These are phyloP conservation scores for Phytophthora sojae DNA, from an alignment of 352 stramenopile genomes.

Conservation along the genomic window DNA sequence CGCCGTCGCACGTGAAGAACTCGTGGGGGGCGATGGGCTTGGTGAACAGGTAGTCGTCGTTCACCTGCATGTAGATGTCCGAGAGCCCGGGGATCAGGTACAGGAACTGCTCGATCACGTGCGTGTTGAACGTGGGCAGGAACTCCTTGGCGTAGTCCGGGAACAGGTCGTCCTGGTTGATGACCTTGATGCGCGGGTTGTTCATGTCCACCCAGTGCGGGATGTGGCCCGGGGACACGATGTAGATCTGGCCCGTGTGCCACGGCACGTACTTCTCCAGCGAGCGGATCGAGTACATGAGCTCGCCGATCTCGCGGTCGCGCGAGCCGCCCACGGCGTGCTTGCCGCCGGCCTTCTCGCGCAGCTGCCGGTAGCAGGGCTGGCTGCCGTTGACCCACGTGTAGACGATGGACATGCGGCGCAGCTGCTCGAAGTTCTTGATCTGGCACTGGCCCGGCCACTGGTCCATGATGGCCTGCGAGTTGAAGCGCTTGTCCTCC, in stretches of 20 bases:
- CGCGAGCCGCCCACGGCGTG: conserved; percentile 79
- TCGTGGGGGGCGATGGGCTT: conserved; percentile 81
- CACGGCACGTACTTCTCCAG: conserved; percentile 86
- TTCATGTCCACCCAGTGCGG: conserved; percentile 84
- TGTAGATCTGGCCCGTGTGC: conserved; percentile 87
- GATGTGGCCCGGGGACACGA: conserved; percentile 85
- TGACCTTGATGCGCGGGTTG: conserved; percentile 85
- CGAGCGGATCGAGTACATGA: conserved; percentile 90
- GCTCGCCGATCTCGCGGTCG: conserved; percentile 89
- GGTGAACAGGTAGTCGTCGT: conserved; percentile 91
- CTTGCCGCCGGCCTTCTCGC: conserved; percentile 73
- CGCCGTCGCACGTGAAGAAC: conserved; percentile 90
- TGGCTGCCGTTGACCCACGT: conserved; percentile 90
- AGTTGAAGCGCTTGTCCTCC: conserved; percentile 59
- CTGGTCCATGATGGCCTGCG: conserved; percentile 58
- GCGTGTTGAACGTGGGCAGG: conserved; percentile 88
- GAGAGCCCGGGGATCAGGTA: conserved; percentile 86
- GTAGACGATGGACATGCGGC: conserved; percentile 90
- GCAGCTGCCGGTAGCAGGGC: conserved; percentile 83
- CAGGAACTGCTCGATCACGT: conserved; percentile 91
- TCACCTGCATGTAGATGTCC: conserved; percentile 91
- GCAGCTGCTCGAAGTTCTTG: conserved; percentile 87
- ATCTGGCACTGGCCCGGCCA: conserved; percentile 85
- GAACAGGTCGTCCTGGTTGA: conserved; percentile 90
- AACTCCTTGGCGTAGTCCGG: conserved; percentile 82